Conservation (phyloP, 2,329 filamentous ascomycete genomes). For the Pseudogymnoascus sp. region DNA sequence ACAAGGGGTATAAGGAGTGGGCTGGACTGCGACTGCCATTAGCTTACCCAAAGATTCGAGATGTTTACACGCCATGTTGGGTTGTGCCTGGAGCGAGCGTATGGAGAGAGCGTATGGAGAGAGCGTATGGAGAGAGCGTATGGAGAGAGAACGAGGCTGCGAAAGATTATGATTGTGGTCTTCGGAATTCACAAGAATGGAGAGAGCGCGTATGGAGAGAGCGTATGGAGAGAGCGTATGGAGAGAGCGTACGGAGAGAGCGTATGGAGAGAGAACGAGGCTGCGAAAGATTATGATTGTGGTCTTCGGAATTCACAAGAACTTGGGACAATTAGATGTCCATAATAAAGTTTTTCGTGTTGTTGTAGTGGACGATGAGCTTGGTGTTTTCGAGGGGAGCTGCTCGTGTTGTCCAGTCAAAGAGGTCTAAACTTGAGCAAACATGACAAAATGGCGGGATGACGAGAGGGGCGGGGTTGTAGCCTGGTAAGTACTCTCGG, state of each 20-base stretch:
- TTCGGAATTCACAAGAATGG: not conserved
- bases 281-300: not conserved
- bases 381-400: not conserved
- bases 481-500: not conserved
- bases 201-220: not conserved
- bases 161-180: not conserved
- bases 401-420: not conserved
- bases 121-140: no score
- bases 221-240: no score
- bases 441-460: conserved; percentile 8
- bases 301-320: not conserved
- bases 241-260: no score
- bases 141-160: not conserved
- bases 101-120: no score
- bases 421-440: conserved; percentile 4
- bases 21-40: not conserved
- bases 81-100: not conserved
- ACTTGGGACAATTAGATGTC: not conserved
- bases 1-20: not conserved
- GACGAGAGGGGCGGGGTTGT: not conserved
- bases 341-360: not conserved
- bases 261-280: not conserved
- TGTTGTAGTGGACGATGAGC: not conserved
- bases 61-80: conserved; percentile 20
- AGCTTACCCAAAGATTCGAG: conserved; percentile 19